These are phyloP conservation scores for Russula ochroleuca DNA, from an alignment of 768 basidiomycete species.

Conservation along the genomic window DNA sequence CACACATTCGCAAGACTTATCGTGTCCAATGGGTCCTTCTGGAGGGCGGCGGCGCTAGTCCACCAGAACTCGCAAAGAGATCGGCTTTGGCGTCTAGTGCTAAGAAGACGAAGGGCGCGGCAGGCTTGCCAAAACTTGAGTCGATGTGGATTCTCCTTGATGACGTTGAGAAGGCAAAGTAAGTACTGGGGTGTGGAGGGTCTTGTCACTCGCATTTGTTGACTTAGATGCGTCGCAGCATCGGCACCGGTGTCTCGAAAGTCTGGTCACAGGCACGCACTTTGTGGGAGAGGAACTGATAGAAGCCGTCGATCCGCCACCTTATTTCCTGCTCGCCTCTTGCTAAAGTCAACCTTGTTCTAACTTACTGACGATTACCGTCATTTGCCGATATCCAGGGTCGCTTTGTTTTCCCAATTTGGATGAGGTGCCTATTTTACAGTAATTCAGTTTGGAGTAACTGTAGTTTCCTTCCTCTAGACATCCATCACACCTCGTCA, in stretches of 20 bases:
- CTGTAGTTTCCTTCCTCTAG: background rate
- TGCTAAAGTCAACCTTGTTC: conserved; percentile 1
- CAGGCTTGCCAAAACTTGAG: background rate
- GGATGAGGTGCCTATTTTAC: background rate
- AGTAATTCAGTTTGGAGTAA: background rate
- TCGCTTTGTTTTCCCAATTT: background rate
- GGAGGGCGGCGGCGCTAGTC: conserved; percentile 50
- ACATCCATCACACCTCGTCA: background rate
- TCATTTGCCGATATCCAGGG: background rate
- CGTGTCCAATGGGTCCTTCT: conserved; percentile 67
- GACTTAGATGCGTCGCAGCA: conserved; percentile 39
- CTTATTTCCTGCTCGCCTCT: background rate
- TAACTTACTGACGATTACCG: background rate
- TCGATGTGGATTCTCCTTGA: conserved; percentile 16
- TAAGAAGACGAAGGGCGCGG: background rate
- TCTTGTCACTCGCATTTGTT: background rate
- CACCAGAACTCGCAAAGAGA: conserved; percentile 33
- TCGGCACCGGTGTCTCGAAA: conserved; percentile 71
- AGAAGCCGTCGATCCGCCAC: background rate
- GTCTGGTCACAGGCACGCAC: conserved; percentile 58
- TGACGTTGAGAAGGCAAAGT: conserved; percentile 20
- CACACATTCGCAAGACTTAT: conserved; percentile 87
- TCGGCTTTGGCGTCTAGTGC: background rate
- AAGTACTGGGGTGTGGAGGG: background rate
- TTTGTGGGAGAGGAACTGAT: conserved; percentile 39